Conservation (phyloP, 371 early-diverging fungal genomes). For the Dinochytrium kinnereticum region DNA sequence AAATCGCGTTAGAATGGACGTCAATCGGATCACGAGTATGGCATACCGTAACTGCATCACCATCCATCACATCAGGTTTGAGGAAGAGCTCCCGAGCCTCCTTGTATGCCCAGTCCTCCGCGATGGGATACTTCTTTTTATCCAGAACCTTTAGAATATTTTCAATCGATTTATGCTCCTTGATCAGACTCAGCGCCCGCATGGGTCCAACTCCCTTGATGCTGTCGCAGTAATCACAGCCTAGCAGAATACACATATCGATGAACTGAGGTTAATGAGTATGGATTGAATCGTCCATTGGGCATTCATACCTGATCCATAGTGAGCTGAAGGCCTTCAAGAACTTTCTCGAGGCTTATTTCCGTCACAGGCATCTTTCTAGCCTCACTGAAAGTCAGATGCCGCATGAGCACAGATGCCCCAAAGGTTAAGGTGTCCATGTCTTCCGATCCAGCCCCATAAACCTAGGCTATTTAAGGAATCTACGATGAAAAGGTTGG, state of each 20-base stretch:
- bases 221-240: constrained; percentile 99
- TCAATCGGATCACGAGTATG: constrained; percentile 5
- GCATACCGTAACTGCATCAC: constrained; percentile 62
- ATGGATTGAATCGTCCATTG: background rate
- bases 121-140: constrained; percentile 76
- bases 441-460: constrained; percentile 98
- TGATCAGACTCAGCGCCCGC: constrained; percentile 88
- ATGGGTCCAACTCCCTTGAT: constrained; percentile 97
- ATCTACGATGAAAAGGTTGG: too few relatives aligned
- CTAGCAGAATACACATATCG: constrained; percentile 98
- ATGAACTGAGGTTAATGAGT: constrained; percentile 74
- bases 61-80: constrained; percentile 78
- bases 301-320: constrained; percentile 68
- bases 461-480: too few relatives aligned
- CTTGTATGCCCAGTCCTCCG: constrained; percentile 90
- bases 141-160: constrained; percentile 79
- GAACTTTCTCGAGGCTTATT: constrained; percentile 80
- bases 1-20: too few relatives aligned
- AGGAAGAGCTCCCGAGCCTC: constrained; percentile 93
- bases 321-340: constrained; percentile 83
- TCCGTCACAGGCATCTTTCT: constrained; percentile 95
- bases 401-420: constrained; percentile 90
- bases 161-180: constrained; percentile 90
- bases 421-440: constrained; percentile 99
- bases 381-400: constrained; percentile 93